phyloP scores from a whole-genome alignment of 192 early-diverging fungal species.

The Helicostylum pulchrum region DNA sequence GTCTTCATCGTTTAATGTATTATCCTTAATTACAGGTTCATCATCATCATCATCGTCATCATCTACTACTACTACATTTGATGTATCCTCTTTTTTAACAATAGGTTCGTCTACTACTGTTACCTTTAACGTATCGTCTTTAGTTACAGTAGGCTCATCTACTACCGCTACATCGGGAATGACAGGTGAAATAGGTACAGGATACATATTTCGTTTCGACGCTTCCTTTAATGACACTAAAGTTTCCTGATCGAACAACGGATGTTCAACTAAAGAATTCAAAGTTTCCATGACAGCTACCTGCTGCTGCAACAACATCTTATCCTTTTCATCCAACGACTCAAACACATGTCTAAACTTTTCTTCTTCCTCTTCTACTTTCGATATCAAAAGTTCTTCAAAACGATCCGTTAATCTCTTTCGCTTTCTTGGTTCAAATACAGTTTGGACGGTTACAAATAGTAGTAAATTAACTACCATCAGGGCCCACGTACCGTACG shows the following conservation, averaged over 20 bases:
- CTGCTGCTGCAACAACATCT: conserved; percentile 37
- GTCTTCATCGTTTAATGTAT: not conserved
- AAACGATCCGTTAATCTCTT: conserved; percentile 64
- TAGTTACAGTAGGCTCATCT: too few relatives aligned
- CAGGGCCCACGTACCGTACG: conserved; percentile 75
- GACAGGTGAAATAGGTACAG: not conserved
- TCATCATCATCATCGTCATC: too few relatives aligned
- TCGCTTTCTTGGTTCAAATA: conserved; percentile 71
- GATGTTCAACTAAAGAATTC: conserved; percentile 9
- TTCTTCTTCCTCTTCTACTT: conserved; percentile 45
- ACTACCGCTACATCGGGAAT: not conserved
- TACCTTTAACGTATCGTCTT: not conserved
- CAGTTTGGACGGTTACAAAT: conserved; percentile 65
- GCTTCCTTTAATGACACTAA: not conserved
- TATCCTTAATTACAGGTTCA: not conserved
- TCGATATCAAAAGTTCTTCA: conserved; percentile 52
- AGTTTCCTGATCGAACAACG: not conserved
- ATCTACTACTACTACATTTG: not conserved
- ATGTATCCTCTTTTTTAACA: not conserved
- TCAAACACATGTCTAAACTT: conserved; percentile 34
- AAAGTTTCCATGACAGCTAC: conserved; percentile 21
- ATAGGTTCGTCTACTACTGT: not conserved
- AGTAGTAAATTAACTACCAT: conserved; percentile 63
- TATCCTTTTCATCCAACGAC: conserved; percentile 33
- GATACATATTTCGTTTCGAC: not conserved